phyloP scores from a whole-genome alignment of 1,284 basidiomycete genomes.

The Puccinia novopanici region DNA sequence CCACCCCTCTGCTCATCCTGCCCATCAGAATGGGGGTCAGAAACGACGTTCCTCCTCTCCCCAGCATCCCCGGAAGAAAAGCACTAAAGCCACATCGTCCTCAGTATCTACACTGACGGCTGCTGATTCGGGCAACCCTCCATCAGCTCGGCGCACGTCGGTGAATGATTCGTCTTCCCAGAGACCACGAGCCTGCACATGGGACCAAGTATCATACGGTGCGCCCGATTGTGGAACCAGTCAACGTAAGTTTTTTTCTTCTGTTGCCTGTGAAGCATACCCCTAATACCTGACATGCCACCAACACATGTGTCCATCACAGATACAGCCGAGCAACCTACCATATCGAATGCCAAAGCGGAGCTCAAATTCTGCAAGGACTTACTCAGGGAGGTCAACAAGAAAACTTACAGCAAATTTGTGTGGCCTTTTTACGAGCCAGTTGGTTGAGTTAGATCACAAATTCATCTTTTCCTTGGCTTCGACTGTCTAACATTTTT shows the following conservation, averaged over 20 bases:
- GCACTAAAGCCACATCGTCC: constrained; percentile 59
- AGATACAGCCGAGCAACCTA: constrained; percentile 29
- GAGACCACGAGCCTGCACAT: not conserved
- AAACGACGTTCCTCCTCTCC: constrained; percentile 75
- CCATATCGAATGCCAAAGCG: constrained; percentile 69
- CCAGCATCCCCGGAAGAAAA: constrained; percentile 62
- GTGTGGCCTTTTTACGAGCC: constrained; percentile 89
- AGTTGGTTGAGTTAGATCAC: constrained; percentile 66
- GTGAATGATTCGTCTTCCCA: constrained; percentile 15
- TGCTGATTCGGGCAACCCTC: constrained; percentile 76
- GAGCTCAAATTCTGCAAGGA: constrained; percentile 82
- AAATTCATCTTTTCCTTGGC: not conserved
- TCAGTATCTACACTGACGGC: constrained; percentile 77
- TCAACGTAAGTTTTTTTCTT: not conserved
- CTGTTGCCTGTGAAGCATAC: too few relatives aligned
- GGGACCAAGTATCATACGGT: not conserved
- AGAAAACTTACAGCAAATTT: constrained; percentile 73
- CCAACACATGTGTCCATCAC: too few relatives aligned
- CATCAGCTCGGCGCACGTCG: constrained; percentile 50
- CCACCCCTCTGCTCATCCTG: constrained; percentile 59
- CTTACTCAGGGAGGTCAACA: constrained; percentile 74
- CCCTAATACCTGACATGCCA: too few relatives aligned
- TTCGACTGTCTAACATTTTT: constrained; percentile 2
- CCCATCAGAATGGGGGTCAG: constrained; percentile 65
- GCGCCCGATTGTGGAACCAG: not conserved